Conservation (phyloP, 2,329 filamentous ascomycete species). For the Colletotrichum sublineola region DNA sequence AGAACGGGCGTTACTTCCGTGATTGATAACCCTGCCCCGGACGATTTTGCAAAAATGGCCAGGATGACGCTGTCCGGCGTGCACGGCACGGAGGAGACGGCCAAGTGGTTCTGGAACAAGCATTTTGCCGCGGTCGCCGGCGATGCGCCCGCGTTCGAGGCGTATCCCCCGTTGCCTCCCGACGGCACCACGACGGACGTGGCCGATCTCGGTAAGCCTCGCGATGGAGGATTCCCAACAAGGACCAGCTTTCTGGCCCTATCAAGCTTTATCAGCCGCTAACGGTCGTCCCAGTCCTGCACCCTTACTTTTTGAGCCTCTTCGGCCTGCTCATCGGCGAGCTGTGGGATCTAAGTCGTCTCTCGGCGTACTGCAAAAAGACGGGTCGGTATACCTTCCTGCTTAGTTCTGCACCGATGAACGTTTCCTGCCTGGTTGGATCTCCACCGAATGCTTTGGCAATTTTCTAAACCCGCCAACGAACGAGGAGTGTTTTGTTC, state of each 20-base stretch:
- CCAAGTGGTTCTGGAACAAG: conserved; percentile 77
- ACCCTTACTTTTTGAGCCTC: conserved; percentile 62
- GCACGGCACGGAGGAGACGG: conserved; percentile 63
- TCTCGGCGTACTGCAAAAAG: conserved; percentile 66
- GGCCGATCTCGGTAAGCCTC: conserved; percentile 55
- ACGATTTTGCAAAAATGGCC: conserved; percentile 52
- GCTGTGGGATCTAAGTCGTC: conserved; percentile 67
- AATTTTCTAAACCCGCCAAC: conserved; percentile 51
- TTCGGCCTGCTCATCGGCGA: conserved; percentile 70
- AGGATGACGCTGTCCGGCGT: conserved; percentile 52
- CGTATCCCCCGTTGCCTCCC: conserved; percentile 66
- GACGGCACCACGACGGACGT: conserved; percentile 53
- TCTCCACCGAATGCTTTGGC: conserved; percentile 64
- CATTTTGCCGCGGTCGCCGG: conserved; percentile 76
- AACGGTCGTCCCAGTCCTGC: conserved; percentile 53
- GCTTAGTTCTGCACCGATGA: conserved; percentile 70
- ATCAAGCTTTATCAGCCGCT: not conserved
- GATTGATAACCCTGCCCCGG: conserved; percentile 61
- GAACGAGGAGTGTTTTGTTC: too few relatives aligned
- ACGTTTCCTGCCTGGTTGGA: conserved; percentile 65
- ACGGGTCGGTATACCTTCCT: conserved; percentile 71
- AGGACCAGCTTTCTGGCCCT: not conserved
- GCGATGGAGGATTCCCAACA: not conserved
- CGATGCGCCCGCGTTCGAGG: conserved; percentile 74
- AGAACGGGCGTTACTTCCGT: conserved; percentile 73